Evolutionary conservation across 2,329 filamentous ascomycete species (phyloP).

Genomic region (Colletotrichum salicis): DNA sequence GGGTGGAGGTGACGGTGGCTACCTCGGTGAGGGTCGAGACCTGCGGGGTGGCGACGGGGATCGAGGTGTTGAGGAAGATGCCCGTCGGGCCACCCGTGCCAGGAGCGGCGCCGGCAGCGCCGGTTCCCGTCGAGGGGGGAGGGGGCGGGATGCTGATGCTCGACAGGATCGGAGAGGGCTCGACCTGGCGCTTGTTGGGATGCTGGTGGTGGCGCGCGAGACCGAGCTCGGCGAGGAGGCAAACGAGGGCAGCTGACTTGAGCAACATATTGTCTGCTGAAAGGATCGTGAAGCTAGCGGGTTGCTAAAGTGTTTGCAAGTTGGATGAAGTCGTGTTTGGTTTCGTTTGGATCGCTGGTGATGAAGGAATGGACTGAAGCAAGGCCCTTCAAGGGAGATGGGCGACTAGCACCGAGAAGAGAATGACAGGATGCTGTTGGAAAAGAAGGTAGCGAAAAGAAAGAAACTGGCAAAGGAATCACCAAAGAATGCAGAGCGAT

Average conservation of each 20-base stretch:
- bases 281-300: constrained; percentile 16
- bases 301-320: constrained; percentile 15
- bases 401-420: constrained; percentile 36
- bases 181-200: constrained; percentile 7
- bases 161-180: constrained; percentile 24
- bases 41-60: constrained; percentile 17
- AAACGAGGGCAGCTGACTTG: constrained; percentile 20
- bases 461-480: constrained; percentile 24
- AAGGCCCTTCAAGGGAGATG: constrained; percentile 32
- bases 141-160: constrained; percentile 25
- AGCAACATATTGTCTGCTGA: constrained; percentile 28
- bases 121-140: constrained; percentile 24
- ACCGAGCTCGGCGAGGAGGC: constrained; percentile 31
- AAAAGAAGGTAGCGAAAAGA: constrained; percentile 20
- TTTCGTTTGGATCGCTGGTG: constrained; percentile 10
- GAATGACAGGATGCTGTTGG: constrained; percentile 28
- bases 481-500: constrained; percentile 26
- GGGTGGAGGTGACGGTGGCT: constrained; percentile 20
- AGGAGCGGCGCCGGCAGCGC: neutral
- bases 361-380: constrained; percentile 31
- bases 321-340: neutral
- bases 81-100: constrained; percentile 8
- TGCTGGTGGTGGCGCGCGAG: constrained; percentile 24
- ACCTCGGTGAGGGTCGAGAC: constrained; percentile 28
- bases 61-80: constrained; percentile 33